Base-by-base conservation (phyloP, 2,329 filamentous ascomycete genomes). In the Xylaria digitata region DNA sequence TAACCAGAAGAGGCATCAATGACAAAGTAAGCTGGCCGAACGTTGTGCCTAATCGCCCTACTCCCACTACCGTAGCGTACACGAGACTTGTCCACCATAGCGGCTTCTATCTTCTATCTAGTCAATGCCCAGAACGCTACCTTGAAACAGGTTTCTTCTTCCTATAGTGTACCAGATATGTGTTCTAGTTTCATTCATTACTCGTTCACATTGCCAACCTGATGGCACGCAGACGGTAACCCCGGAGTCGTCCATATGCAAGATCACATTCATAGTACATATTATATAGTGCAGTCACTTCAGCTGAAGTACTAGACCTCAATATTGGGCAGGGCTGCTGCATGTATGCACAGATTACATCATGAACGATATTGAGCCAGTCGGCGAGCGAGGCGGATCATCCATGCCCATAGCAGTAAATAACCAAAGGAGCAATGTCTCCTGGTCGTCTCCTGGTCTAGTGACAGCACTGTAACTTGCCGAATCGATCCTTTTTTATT, bases 241-340 rank as follows among this genome's bases (percentile, higher is more conserved):
- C 6, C 21, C 21, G 37, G 17, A 21, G 52, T 34, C 34, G 23
- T 23, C 32, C 42, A 30, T 23, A 15, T 13, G 11, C 34, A 13
- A 37, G 34, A 53, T 32, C 34, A 53, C 49, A 8, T 37, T n/a
- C 9, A 26, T 46, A 37, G 43, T 46, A 13, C 11, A 37, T 13
- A 9, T 2, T 37, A 37, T 13, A 37, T 37, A 37, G 34, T 37
- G 34, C 34, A 37, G 34, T 8, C 34, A 37, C 26, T 45, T 59
- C 55, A 64, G 63, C 67, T 69, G 67, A 69, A 61, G 26, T n/a
- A 26, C 57, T 34, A 43, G 46, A 40, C 58, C 40, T 60, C 63
- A 63, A 66, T 67, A 69, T 64, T 67, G 26, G 26, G 48, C 46
- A 66, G 56, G 55, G 56, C 66, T 61, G 52, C 56, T 64, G 63